Conservation (phyloP, 1,284 basidiomycete species). For the Moesziomyces aphidis region DNA sequence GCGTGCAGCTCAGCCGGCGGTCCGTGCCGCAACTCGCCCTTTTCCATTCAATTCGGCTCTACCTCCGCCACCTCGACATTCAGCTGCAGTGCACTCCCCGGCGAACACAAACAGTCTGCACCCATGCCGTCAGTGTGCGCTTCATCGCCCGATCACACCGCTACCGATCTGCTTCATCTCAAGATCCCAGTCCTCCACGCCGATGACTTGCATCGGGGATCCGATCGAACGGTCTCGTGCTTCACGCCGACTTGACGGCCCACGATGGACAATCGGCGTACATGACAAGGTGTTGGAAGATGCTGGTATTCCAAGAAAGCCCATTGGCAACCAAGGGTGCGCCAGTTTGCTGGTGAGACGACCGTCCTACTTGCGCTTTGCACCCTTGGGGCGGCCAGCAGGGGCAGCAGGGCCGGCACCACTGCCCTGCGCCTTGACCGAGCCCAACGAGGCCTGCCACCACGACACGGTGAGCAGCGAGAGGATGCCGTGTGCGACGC, state of each 20-base stretch:
- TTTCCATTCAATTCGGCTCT: neutral
- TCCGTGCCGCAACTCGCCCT: constrained; percentile 3
- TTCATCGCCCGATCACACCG: too few relatives aligned
- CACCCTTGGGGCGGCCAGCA: constrained; percentile 4
- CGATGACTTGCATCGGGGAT: too few relatives aligned
- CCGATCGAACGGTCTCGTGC: too few relatives aligned
- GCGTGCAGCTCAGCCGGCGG: constrained; percentile 2
- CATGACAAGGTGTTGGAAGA: too few relatives aligned
- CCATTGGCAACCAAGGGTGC: too few relatives aligned
- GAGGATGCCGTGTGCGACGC: constrained; percentile 41
- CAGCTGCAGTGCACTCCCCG: neutral
- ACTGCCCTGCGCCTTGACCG: constrained; percentile 21
- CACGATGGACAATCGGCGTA: too few relatives aligned
- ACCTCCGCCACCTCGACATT: too few relatives aligned
- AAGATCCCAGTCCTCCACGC: too few relatives aligned
- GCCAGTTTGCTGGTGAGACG: too few relatives aligned
- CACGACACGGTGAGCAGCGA: constrained; percentile 39
- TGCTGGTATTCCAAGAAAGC: too few relatives aligned
- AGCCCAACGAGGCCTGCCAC: constrained; percentile 42
- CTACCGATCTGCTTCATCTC: too few relatives aligned
- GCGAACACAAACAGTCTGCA: neutral
- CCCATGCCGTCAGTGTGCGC: neutral
- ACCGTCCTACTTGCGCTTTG: constrained; percentile 18
- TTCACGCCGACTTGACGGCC: too few relatives aligned
- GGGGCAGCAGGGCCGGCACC: constrained; percentile 3